Percentiles rank a stretch among this genome's conserved stretches.
phyloP scores from a whole-genome alignment of 2,329 filamentous ascomycete species.

The Aspergillus sojae region DNA sequence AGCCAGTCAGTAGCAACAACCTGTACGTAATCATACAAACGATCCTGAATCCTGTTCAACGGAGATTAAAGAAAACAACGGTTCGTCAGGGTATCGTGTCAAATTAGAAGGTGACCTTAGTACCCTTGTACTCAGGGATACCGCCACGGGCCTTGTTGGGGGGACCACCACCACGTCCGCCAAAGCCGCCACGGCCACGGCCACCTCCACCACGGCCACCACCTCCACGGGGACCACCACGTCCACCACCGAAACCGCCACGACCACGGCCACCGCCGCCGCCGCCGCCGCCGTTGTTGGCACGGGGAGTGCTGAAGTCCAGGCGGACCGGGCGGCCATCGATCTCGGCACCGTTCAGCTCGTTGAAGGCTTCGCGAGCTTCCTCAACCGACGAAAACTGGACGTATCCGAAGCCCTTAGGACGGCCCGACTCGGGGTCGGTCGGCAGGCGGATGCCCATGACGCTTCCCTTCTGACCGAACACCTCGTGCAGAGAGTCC shows the following conservation, averaged over 20 bases:
- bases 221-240: constrained; percentile 55
- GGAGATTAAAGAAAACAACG: not conserved
- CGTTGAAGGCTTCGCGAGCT: constrained; percentile 72
- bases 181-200: constrained; percentile 42
- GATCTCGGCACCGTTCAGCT: constrained; percentile 71
- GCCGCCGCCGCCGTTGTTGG: constrained; percentile 56
- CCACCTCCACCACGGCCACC: constrained; percentile 51
- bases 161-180: constrained; percentile 48
- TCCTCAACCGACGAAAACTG: constrained; percentile 81
- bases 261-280: constrained; percentile 50
- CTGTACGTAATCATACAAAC: constrained; percentile 11
- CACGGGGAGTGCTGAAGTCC: constrained; percentile 74
- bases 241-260: constrained; percentile 50
- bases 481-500: constrained; percentile 73
- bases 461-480: constrained; percentile 70
- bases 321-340: constrained; percentile 75
- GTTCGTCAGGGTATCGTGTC: constrained; percentile 8
- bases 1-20: constrained; percentile 8
- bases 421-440: constrained; percentile 77
- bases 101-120: constrained; percentile 72
- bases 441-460: constrained; percentile 85
- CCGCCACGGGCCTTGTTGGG: constrained; percentile 56
- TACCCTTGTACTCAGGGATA: constrained; percentile 71
- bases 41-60: constrained; percentile 7
- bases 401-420: constrained; percentile 93